phyloP scores from a whole-genome alignment of 2,329 filamentous ascomycete species.

The Huntiella decipiens region DNA sequence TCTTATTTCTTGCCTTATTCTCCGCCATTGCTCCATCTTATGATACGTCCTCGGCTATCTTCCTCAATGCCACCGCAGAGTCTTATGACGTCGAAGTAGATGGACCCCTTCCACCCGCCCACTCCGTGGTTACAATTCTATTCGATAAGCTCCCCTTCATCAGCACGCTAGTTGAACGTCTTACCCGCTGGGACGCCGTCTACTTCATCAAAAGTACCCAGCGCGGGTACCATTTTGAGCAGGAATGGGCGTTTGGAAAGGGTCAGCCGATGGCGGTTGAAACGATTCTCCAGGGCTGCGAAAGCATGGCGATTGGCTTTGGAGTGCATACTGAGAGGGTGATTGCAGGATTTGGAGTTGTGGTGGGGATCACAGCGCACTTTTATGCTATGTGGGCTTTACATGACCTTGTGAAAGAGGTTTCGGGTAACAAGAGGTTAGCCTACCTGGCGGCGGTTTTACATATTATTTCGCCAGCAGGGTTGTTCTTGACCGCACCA shows the following conservation, averaged over 20 bases:
- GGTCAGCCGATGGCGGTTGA: constrained; percentile 22
- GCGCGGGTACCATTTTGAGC: constrained; percentile 53
- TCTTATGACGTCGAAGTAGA: constrained; percentile 23
- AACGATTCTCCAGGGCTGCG: constrained; percentile 6
- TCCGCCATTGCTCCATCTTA: constrained; percentile 39
- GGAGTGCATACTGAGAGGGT: constrained; percentile 9
- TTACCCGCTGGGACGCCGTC: constrained; percentile 66
- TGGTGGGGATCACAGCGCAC: constrained; percentile 56
- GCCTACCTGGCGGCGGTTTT: constrained; percentile 37
- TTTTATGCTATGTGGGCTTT: constrained; percentile 57
- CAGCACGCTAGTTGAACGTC: constrained; percentile 26
- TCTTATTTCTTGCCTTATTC: constrained; percentile 41
- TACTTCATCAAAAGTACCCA: constrained; percentile 49
- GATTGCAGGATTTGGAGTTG: constrained; percentile 35
- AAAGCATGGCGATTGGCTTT: constrained; percentile 7
- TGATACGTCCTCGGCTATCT: constrained; percentile 52
- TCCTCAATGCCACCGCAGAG: background rate
- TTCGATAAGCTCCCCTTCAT: constrained; percentile 1
- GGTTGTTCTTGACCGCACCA: constrained; percentile 73
- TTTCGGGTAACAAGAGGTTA: constrained; percentile 35
- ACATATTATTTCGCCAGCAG: constrained; percentile 72
- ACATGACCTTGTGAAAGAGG: constrained; percentile 49
- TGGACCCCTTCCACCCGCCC: constrained; percentile 3
- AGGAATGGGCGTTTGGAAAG: constrained; percentile 66
- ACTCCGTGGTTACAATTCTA: constrained; percentile 14